Base-by-base conservation (phyloP, 352 stramenopile species). In the Stephanocyclus meneghinianus region DNA sequence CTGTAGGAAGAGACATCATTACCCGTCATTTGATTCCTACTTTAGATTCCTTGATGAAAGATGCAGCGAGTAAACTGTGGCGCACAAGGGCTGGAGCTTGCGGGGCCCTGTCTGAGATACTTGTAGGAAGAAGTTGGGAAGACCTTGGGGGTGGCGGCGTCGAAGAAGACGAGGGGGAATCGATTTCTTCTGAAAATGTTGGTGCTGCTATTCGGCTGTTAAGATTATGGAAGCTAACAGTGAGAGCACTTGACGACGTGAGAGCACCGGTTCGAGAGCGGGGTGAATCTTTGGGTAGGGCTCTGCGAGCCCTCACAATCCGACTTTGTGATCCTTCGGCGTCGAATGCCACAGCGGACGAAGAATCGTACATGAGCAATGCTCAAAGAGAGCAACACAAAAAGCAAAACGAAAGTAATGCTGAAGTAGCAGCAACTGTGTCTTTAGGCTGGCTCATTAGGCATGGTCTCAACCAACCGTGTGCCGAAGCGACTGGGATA, bases 11-110 rank as follows among this genome's bases (percentile, higher is more conserved):
- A 48, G 68, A 63, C 37, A 32, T 83, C 2, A 91, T 94, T 29
- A 84, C 80, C 29, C 35, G 85, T n/a, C 50, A 93, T 69, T 79
- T 94, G 3, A 64, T 90, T 21, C 40, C 70, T 32, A 92, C 84
- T 2, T 87, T 93, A 62, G 89, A 94, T 78, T 57, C 48, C 13
- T 74, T 94, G 4, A 82, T 92, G 18, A 59, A 87, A 69, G 89
- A 92, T 84, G 83, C 89, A 21, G 61, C 61, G 9, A 88, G 63
- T 63, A 94, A 90, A 59, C 57, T 90, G 10, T 94, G 89, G 89
- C 78, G 84, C 67, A 76, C 86, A 53, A 68, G 89, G 16, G 74
- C 81, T 35, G 89, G 86, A 53, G 84, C 86, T 26, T 87, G 74
- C 75, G 84, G 84, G 47, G 89, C 89, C 16, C 71, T 94, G 9